Conservation (phyloP, 2,329 filamentous ascomycete species). For the Amesomyces nigricolor region DNA sequence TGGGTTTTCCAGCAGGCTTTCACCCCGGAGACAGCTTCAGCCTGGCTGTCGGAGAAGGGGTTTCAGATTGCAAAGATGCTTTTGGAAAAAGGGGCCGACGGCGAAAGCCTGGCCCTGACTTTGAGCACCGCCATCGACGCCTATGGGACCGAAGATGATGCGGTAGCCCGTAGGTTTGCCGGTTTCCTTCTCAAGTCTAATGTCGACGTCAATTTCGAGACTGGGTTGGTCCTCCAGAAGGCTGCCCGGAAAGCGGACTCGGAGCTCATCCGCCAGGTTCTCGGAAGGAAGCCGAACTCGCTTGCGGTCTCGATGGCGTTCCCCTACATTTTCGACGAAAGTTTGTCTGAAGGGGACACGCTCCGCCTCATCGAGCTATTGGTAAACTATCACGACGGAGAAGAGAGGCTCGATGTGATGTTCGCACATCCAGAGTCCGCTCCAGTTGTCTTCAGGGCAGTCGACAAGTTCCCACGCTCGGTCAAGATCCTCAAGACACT, state of each 20-base stretch:
- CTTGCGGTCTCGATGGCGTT: constrained; percentile 49
- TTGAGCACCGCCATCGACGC: constrained; percentile 43
- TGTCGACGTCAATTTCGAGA: constrained; percentile 44
- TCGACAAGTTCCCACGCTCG: constrained; percentile 51
- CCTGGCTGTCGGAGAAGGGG: constrained; percentile 45
- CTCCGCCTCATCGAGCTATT: constrained; percentile 49
- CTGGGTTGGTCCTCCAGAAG: constrained; percentile 49
- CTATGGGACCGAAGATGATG: constrained; percentile 34
- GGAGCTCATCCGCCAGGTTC: constrained; percentile 44
- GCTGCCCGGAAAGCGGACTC: constrained; percentile 49
- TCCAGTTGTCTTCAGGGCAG: constrained; percentile 47
- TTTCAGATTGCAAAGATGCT: constrained; percentile 44
- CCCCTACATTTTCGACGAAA: constrained; percentile 49
- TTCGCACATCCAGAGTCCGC: constrained; percentile 37
- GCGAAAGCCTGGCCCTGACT: constrained; percentile 41
- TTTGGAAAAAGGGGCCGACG: constrained; percentile 44
- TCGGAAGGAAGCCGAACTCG: constrained; percentile 45
- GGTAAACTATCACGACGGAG: constrained; percentile 43
- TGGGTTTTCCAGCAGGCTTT: constrained; percentile 43
- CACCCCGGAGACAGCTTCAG: constrained; percentile 34
- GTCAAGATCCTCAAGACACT: constrained; percentile 46
- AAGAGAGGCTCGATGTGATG: constrained; percentile 47
- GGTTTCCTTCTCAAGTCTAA: constrained; percentile 37
- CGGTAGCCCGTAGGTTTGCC: constrained; percentile 43
- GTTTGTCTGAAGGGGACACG: constrained; percentile 44